Evolutionary conservation across 2,329 filamentous ascomycete genomes (phyloP).

Genomic region (Xylaria sp.): DNA sequence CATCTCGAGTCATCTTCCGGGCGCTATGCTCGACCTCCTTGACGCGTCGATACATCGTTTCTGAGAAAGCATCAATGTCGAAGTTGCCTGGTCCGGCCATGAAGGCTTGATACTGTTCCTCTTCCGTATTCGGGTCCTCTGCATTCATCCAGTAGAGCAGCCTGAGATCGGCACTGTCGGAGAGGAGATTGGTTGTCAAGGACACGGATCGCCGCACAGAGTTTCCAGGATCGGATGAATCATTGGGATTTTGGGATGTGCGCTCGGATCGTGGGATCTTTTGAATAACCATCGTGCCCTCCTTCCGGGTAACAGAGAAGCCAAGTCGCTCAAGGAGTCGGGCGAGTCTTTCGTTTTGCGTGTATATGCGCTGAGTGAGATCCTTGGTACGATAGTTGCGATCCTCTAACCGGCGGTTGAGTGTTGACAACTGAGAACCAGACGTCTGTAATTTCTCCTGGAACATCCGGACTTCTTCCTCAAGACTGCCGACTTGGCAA

Average conservation of each 20-base stretch:
- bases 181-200: conserved; percentile 55
- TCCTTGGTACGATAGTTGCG: conserved; percentile 78
- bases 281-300: conserved; percentile 73
- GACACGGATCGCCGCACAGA: conserved; percentile 59
- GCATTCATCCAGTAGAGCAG: conserved; percentile 83
- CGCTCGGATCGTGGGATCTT: conserved; percentile 67
- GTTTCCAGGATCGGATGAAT: conserved; percentile 59
- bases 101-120: conserved; percentile 74
- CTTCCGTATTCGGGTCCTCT: conserved; percentile 66
- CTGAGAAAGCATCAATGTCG: conserved; percentile 80
- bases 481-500: conserved; percentile 73
- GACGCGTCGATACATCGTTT: conserved; percentile 84
- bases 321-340: conserved; percentile 85
- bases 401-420: conserved; percentile 64
- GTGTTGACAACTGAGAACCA: conserved; percentile 53
- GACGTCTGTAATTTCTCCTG: conserved; percentile 65
- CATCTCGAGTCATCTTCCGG: conserved; percentile 90
- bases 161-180: conserved; percentile 68
- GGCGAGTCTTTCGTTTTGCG: conserved; percentile 81
- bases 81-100: conserved; percentile 75
- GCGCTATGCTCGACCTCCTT: conserved; percentile 93
- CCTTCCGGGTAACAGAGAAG: conserved; percentile 76
- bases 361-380: conserved; percentile 79
- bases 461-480: conserved; percentile 72
- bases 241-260: conserved; percentile 57